Evolutionary conservation across 2,329 filamentous ascomycete genomes (phyloP).

Genomic region (Fusarium transvaalense): DNA sequence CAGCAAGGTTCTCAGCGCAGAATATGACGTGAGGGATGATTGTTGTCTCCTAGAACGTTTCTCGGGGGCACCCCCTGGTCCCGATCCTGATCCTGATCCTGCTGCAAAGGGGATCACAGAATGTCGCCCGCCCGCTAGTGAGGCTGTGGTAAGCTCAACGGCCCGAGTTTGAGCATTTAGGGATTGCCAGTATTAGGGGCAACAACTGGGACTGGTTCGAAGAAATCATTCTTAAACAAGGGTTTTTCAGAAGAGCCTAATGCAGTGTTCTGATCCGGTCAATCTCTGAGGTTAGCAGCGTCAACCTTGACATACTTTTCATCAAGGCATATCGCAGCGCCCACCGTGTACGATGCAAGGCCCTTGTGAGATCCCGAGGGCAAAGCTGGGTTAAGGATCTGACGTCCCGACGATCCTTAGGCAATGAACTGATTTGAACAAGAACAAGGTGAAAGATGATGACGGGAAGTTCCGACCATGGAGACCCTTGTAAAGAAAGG

Average conservation of each 20-base stretch:
- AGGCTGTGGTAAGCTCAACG: constrained; percentile 32
- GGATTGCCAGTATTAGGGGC: constrained; percentile 21
- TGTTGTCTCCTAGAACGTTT: constrained; percentile 18
- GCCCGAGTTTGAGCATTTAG: constrained; percentile 36
- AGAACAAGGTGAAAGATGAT: constrained; percentile 8
- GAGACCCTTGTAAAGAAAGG: constrained; percentile 28
- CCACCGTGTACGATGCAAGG: constrained; percentile 13
- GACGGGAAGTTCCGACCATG: constrained; percentile 41
- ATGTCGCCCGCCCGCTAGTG: constrained; percentile 27
- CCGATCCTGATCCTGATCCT: constrained; percentile 26
- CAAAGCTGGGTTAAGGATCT: constrained; percentile 42
- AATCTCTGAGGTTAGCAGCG: constrained; percentile 22
- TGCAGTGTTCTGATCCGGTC: constrained; percentile 26
- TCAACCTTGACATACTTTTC: constrained; percentile 20
- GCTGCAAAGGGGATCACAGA: constrained; percentile 42
- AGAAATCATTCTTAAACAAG: constrained; percentile 35
- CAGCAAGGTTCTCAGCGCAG: constrained; percentile 10
- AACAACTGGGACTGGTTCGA: constrained; percentile 27
- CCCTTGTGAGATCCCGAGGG: constrained; percentile 35
- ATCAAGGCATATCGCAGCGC: constrained; percentile 26
- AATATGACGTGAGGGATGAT: constrained; percentile 30
- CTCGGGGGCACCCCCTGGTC: constrained; percentile 27
- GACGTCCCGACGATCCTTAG: constrained; percentile 43
- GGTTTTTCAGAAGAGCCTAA: constrained; percentile 22
- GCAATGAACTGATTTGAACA: constrained; percentile 40